Evolutionary conservation across 805 yeast species (phyloP).

Genomic region (Saccharomycopsis amapae): DNA sequence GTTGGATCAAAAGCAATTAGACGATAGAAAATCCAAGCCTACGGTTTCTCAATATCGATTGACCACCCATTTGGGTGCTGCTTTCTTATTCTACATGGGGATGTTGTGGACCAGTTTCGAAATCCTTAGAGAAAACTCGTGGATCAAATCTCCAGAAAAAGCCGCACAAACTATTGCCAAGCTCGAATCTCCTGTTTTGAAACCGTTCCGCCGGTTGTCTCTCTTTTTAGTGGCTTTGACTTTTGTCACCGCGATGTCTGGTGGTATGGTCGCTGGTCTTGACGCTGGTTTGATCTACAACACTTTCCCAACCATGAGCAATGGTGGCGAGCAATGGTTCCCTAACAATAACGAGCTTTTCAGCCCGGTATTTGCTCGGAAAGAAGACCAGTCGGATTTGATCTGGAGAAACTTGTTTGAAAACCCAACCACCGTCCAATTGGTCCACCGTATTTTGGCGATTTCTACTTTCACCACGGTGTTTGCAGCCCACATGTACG

Average conservation of each 20-base stretch:
- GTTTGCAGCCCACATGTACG: constrained; percentile 63
- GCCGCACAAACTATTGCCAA: constrained; percentile 49
- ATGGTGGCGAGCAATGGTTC: constrained; percentile 44
- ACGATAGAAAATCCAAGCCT: constrained; percentile 84
- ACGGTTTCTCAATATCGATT: constrained; percentile 93
- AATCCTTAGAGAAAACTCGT: constrained; percentile 64
- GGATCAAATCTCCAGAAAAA: constrained; percentile 55
- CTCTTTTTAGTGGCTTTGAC: constrained; percentile 57
- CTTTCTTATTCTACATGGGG: constrained; percentile 78
- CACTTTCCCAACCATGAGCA: constrained; percentile 95
- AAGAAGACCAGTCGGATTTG: constrained; percentile 59
- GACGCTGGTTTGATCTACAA: constrained; percentile 97
- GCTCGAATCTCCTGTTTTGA: constrained; percentile 55
- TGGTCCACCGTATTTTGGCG: constrained; percentile 83
- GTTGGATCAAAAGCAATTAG: constrained; percentile 68
- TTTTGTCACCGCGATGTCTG: constrained; percentile 90
- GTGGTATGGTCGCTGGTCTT: constrained; percentile 96
- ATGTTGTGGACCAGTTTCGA: constrained; percentile 89
- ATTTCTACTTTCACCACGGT: constrained; percentile 68
- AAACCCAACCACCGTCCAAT: constrained; percentile 93
- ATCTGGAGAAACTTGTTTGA: constrained; percentile 92
- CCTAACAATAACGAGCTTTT: constrained; percentile 77
- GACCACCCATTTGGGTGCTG: constrained; percentile 91
- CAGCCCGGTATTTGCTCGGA: constrained; percentile 64
- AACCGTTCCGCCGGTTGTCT: constrained; percentile 49